Conservation (phyloP, 805 yeast genomes). For the Candida ponderosae region DNA sequence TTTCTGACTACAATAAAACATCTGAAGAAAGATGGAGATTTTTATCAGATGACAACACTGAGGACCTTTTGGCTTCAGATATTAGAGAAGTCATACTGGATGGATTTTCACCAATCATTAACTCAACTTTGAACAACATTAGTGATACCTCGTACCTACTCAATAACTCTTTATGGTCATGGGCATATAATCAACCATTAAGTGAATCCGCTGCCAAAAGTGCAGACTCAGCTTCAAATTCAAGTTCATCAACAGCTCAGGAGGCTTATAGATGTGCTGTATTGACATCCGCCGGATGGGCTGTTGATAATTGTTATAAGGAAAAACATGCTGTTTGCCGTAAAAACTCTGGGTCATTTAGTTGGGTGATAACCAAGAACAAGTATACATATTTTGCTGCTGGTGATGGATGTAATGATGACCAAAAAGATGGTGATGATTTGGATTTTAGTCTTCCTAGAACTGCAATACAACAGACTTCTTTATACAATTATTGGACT, state of each 20-base stretch:
- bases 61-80: constrained; percentile 32
- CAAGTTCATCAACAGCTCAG: constrained; percentile 4
- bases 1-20: constrained; percentile 5
- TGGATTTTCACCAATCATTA: constrained; percentile 64
- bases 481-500: constrained; percentile 15
- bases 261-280: constrained; percentile 40
- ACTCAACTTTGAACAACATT: constrained; percentile 24
- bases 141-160: constrained; percentile 24
- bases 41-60: constrained; percentile 32
- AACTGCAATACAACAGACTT: constrained; percentile 38
- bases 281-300: constrained; percentile 43
- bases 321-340: constrained; percentile 50
- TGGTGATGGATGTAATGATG: constrained; percentile 22
- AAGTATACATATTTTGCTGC: constrained; percentile 36
- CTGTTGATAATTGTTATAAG: constrained; percentile 58
- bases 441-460: constrained; percentile 39
- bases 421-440: constrained; percentile 6
- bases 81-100: constrained; percentile 34
- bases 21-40: constrained; percentile 27
- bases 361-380: constrained; percentile 34
- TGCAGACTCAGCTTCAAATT: constrained; percentile 4
- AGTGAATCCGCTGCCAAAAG: constrained; percentile 13
- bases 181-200: constrained; percentile 56
- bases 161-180: constrained; percentile 55
- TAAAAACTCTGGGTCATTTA: constrained; percentile 25